These are phyloP conservation scores for Alliaria petiolata DNA, from an alignment of 345 rosid genomes.

Conservation along the genomic window DNA sequence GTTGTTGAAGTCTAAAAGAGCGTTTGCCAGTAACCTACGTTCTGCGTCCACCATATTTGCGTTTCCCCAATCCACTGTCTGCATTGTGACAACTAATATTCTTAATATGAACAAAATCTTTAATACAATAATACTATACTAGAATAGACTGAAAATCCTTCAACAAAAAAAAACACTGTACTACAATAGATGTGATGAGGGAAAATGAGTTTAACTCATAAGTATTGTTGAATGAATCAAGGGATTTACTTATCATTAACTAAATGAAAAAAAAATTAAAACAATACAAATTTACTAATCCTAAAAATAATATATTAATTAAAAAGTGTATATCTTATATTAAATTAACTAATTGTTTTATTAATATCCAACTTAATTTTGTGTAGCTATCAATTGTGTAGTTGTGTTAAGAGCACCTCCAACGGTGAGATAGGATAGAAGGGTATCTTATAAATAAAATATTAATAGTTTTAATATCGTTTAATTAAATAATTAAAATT, in stretches of 20 bases:
- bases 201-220: background rate
- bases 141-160: too few species aligned
- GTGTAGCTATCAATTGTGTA: too few species aligned
- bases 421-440: too few species aligned
- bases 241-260: background rate
- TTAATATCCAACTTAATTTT: too few species aligned
- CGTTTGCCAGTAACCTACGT: conserved; percentile 73
- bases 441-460: too few species aligned
- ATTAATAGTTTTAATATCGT: too few species aligned
- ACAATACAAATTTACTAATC: background rate
- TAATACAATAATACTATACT: background rate
- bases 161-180: too few species aligned
- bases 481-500: too few species aligned
- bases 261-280: background rate
- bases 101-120: background rate
- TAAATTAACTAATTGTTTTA: background rate
- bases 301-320: background rate
- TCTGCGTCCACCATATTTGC: conserved; percentile 85
- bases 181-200: background rate
- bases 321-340: background rate
- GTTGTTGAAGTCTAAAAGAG: conserved; percentile 59
- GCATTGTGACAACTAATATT: conserved; percentile 8
- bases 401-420: too few species aligned
- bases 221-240: background rate
- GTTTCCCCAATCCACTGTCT: conserved; percentile 71